A percentile compares a stretch with the other conserved stretches of the same genome.
These are phyloP conservation scores for Neurospora pannonica DNA, from an alignment of 495 filamentous ascomycete genomes.

Conservation along the genomic window DNA sequence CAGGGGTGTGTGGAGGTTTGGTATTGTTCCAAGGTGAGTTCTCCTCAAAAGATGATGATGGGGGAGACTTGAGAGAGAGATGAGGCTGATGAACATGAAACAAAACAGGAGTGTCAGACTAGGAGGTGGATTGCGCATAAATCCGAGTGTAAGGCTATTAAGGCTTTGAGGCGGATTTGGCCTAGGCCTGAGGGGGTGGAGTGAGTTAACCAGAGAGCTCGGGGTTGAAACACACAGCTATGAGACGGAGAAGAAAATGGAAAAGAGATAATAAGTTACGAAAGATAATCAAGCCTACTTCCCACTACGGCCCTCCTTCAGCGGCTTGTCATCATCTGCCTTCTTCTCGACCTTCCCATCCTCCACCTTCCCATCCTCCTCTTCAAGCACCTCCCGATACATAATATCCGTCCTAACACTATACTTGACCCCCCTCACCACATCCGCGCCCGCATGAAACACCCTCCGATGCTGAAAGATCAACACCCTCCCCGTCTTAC, in stretches of 20 bases:
- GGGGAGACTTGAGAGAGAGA: no score
- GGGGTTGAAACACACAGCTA: neutral
- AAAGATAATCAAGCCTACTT: neutral
- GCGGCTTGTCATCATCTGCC: neutral
- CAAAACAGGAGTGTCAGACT: conserved; percentile 29
- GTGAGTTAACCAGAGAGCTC: neutral
- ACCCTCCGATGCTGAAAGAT: conserved; percentile 68
- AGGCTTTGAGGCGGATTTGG: conserved; percentile 30
- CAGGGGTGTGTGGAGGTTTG: conserved; percentile 29
- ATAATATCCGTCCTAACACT: conserved; percentile 72
- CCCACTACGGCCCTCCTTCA: neutral
- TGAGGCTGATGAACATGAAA: no score
- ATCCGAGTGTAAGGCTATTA: conserved; percentile 32
- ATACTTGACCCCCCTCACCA: conserved; percentile 61
- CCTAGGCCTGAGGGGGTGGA: neutral
- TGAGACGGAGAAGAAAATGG: neutral
- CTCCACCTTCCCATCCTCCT: neutral
- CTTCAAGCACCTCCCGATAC: conserved; percentile 40
- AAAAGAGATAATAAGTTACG: neutral
- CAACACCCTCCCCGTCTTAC: conserved; percentile 61
- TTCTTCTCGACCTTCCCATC: neutral
- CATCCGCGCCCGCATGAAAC: conserved; percentile 66
- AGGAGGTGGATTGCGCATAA: conserved; percentile 36
- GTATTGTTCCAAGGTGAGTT: conserved; percentile 35
- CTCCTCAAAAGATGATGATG: no score